A percentile compares a stretch with the other conserved stretches of the same genome.
These are phyloP conservation scores for Aphanoascus verrucosus DNA, from an alignment of 2,329 filamentous ascomycete species.

Conservation along the genomic window DNA sequence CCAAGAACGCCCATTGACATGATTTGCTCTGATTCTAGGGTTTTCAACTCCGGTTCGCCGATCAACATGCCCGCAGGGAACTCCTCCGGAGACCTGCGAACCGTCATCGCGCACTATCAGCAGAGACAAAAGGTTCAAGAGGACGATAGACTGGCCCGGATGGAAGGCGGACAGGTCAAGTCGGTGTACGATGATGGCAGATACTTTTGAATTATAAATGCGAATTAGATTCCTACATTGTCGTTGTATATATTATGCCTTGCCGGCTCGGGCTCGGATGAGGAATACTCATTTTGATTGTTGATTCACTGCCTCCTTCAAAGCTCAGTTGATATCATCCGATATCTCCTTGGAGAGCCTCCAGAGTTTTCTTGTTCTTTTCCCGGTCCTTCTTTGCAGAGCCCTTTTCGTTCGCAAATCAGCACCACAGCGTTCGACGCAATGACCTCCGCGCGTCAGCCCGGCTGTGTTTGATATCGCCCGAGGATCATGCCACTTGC, in stretches of 20 bases:
- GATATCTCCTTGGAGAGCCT: not conserved
- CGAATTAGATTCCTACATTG: constrained; percentile 8
- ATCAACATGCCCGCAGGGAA: constrained; percentile 55
- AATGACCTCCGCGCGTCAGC: not conserved
- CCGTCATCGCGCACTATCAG: constrained; percentile 53
- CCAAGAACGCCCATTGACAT: not conserved
- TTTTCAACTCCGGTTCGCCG: constrained; percentile 52
- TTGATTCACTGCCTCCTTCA: not conserved
- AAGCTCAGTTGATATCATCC: not conserved
- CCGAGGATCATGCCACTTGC: constrained; percentile 6
- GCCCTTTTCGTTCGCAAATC: not conserved
- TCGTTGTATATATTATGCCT: constrained; percentile 10
- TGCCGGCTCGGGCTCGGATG: not conserved
- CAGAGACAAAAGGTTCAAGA: constrained; percentile 47
- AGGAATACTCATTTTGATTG: constrained; percentile 4
- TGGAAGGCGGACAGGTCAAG: constrained; percentile 35
- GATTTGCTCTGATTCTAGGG: constrained; percentile 32
- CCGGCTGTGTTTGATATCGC: not conserved
- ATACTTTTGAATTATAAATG: constrained; percentile 16
- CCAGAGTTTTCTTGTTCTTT: not conserved
- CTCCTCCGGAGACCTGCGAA: constrained; percentile 46
- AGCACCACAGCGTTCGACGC: not conserved
- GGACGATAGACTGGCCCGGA: constrained; percentile 42
- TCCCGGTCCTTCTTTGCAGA: not conserved
- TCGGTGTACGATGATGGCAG: constrained; percentile 35